These are phyloP conservation scores for Crucihimalaya himalaica DNA, from an alignment of 345 rosid species.

Conservation along the genomic window DNA sequence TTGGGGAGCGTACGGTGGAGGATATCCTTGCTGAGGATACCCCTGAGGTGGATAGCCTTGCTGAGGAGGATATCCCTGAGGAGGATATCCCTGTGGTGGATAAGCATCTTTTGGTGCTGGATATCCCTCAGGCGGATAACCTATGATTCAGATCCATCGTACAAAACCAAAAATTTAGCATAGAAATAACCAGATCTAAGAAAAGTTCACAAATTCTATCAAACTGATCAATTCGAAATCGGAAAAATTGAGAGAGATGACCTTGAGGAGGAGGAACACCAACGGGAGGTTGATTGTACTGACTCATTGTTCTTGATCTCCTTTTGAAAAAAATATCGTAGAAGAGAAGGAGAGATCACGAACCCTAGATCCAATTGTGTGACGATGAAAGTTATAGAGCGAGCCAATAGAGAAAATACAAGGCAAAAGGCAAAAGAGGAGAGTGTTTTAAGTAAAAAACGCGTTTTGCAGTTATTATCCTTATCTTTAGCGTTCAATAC, in stretches of 20 bases:
- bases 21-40: slow-evolving; percentile 58
- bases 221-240: background rate
- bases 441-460: slow-evolving; percentile 20
- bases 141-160: slow-evolving; percentile 41
- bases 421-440: background rate
- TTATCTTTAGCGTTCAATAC: background rate
- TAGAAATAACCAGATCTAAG: slow-evolving; percentile 7
- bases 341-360: slow-evolving; percentile 10
- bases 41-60: slow-evolving; percentile 51
- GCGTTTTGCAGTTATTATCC: slow-evolving; percentile 36
- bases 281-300: slow-evolving; percentile 87
- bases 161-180: slow-evolving; percentile 17
- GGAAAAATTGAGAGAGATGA: background rate
- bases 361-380: slow-evolving; percentile 25
- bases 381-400: background rate
- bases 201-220: background rate
- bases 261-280: slow-evolving; percentile 98
- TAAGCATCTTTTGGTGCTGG: slow-evolving; percentile 49
- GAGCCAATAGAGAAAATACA: background rate
- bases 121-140: slow-evolving; percentile 92
- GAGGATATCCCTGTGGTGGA: slow-evolving; percentile 57
- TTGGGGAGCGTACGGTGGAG: slow-evolving; percentile 79
- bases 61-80: slow-evolving; percentile 68
- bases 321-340: background rate
- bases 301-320: slow-evolving; percentile 57